phyloP scores from a whole-genome alignment of 768 basidiomycete genomes.

The Tylopilus intermedius region DNA sequence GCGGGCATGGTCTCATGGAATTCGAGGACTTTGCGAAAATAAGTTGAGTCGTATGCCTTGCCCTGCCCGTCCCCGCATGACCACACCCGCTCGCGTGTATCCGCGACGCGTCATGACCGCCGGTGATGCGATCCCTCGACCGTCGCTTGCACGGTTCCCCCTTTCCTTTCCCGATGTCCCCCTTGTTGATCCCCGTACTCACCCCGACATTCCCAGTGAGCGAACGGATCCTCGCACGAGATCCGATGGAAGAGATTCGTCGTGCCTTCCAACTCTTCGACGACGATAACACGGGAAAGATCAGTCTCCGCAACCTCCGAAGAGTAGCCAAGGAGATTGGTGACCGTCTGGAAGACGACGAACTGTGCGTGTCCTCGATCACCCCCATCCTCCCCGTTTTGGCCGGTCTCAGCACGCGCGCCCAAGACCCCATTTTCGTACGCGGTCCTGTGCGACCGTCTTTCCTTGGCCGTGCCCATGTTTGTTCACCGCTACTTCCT shows the following conservation, averaged over 20 bases:
- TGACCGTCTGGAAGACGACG: constrained; percentile 91
- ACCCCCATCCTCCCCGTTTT: constrained; percentile 7
- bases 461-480: constrained; percentile 14
- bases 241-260: constrained; percentile 94
- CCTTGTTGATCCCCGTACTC: constrained; percentile 8
- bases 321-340: constrained; percentile 96
- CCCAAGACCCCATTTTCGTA: constrained; percentile 29
- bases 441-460: constrained; percentile 17
- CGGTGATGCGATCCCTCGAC: background rate
- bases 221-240: constrained; percentile 86
- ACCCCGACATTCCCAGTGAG: constrained; percentile 61
- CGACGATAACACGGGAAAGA: constrained; percentile 93
- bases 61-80: background rate
- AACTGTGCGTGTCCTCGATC: constrained; percentile 62
- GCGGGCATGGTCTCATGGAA: constrained; percentile 78
- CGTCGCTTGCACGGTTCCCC: background rate
- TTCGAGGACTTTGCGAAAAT: constrained; percentile 93
- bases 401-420: constrained; percentile 24
- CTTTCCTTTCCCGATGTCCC: background rate
- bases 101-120: constrained; percentile 5
- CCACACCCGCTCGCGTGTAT: background rate
- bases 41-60: constrained; percentile 50
- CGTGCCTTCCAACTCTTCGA: constrained; percentile 96
- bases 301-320: constrained; percentile 83
- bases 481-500: constrained; percentile 26